A percentile compares a stretch with the other conserved stretches of the same genome.
These are phyloP conservation scores for Paratinospora sagittata DNA, from an alignment of 164 flowering plant genomes.

Conservation along the genomic window DNA sequence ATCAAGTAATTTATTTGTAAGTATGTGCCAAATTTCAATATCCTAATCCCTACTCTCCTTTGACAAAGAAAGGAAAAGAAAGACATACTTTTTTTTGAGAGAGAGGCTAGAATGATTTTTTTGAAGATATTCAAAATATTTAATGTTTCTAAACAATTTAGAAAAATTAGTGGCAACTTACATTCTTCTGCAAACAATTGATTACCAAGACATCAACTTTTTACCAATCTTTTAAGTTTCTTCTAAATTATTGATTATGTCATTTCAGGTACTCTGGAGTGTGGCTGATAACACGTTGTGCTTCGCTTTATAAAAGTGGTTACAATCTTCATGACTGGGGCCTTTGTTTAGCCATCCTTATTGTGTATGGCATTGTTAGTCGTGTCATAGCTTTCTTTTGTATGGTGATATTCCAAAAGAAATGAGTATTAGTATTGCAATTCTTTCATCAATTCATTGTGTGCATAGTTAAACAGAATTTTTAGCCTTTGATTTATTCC, in stretches of 20 bases:
- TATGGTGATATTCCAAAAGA: conserved; percentile 64
- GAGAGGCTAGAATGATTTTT: too few species aligned
- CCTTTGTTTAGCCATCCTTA: conserved; percentile 51
- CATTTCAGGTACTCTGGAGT: conserved; percentile 79
- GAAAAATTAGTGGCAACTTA: background rate
- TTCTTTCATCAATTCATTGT: conserved; percentile 10
- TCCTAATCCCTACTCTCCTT: too few species aligned
- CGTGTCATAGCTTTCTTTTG: conserved; percentile 62
- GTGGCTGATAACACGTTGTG: conserved; percentile 92
- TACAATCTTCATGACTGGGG: conserved; percentile 61
- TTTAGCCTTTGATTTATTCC: background rate
- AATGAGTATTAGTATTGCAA: conserved; percentile 24
- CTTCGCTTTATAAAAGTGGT: conserved; percentile 45
- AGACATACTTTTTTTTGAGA: too few species aligned
- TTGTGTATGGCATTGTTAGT: conserved; percentile 43
- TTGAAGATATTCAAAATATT: background rate
- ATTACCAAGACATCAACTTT: background rate
- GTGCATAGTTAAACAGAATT: conserved; percentile 10
- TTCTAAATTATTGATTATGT: background rate
- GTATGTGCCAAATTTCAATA: too few species aligned
- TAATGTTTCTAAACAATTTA: background rate
- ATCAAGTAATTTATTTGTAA: too few species aligned
- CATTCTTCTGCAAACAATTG: background rate
- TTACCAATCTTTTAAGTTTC: background rate
- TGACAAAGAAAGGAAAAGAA: too few species aligned